Conservation (phyloP, 106 monocot genomes). For the Dactylorhiza incarnata region DNA sequence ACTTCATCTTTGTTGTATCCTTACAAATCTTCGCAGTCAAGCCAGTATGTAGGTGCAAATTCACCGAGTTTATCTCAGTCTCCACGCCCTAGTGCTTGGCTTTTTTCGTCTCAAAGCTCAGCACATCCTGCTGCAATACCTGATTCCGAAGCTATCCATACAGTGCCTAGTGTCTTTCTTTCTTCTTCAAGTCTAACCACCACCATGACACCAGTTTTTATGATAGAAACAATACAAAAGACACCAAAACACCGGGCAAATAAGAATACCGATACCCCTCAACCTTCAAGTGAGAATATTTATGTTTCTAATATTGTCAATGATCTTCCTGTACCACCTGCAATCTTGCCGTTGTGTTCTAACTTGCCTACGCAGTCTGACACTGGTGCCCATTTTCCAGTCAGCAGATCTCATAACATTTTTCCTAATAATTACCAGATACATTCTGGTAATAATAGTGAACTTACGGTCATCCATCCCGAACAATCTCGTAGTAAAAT, state of each 20-base stretch:
- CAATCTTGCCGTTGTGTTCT: too few relatives aligned
- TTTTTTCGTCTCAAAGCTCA: conserved; percentile 28
- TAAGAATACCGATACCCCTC: too few relatives aligned
- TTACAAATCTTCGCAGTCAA: conserved; percentile 45
- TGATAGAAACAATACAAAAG: conserved; percentile 25
- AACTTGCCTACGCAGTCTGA: too few relatives aligned
- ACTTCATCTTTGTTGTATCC: conserved; percentile 40
- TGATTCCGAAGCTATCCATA: conserved; percentile 32
- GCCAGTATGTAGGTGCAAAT: conserved; percentile 26
- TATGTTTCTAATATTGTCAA: too few relatives aligned
- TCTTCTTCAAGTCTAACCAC: conserved; percentile 10
- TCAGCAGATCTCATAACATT: too few relatives aligned
- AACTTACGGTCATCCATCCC: too few relatives aligned
- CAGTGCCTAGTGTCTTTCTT: conserved; percentile 31
- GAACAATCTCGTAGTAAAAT: too few relatives aligned
- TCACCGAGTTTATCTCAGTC: conserved; percentile 31
- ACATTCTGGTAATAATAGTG: too few relatives aligned
- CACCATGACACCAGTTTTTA: conserved; percentile 14
- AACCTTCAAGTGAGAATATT: too few relatives aligned
- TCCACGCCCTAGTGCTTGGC: conserved; percentile 34
- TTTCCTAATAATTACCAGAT: too few relatives aligned
- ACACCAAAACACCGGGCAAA: conserved; percentile 9
- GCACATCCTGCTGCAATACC: conserved; percentile 23
- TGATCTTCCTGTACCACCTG: too few relatives aligned
- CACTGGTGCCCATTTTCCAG: too few relatives aligned